Evolutionary conservation across 1,284 basidiomycete genomes (phyloP), one percentile per base, ranked within the genome.

Genomic region (Sanghuangporus sanghuang): DNA sequence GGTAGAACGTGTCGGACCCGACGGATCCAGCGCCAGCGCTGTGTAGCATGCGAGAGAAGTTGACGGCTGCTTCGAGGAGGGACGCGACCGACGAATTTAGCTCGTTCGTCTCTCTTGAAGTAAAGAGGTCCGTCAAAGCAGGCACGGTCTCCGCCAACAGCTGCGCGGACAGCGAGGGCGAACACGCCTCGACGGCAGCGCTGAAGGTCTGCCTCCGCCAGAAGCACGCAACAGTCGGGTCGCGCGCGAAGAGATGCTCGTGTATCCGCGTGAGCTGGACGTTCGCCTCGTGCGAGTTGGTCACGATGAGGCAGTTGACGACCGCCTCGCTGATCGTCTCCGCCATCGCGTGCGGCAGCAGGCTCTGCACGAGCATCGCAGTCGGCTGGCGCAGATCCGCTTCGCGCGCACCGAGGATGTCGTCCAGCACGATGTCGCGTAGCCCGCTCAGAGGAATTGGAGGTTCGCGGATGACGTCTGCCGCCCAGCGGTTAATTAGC

Each of bases 121-220:
- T 72, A 63, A 92, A 80, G 48, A 83, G 71, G 12, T 75, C 72
- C 66, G 82, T 78, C 57, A 92, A 78, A 40, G 80, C 75, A 2
- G 87, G 85, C 56, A 91, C 81, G 67, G 88, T 81, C 64, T 92
- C 90, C 23, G 77, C 73, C 46, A 93, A 77, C 70, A 93, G 85
- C 71, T 77, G 80, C 46, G 78, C 71, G 1, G 83, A 79, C 81
- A 90, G 86, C 48, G 86, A 84, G 2, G 85, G 81, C 0, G 89
- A 85, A 72, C 86, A 89, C 0, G 80, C 72, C 57, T 92, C 89
- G 58, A 93, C 86, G 3, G 91, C 89, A 0, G 91, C 90, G 6
- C 87, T 86, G 74, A 92, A 90, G 3, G 91, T 93, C 71, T 93
- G 91, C 5, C 91, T 82, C 11, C 91, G 82, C 91, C 91, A 93